A percentile compares a stretch with the other conserved stretches of the same genome.
Conservation (phyloP, 2,329 filamentous ascomycete genomes). For the Meredithiella fracta region DNA sequence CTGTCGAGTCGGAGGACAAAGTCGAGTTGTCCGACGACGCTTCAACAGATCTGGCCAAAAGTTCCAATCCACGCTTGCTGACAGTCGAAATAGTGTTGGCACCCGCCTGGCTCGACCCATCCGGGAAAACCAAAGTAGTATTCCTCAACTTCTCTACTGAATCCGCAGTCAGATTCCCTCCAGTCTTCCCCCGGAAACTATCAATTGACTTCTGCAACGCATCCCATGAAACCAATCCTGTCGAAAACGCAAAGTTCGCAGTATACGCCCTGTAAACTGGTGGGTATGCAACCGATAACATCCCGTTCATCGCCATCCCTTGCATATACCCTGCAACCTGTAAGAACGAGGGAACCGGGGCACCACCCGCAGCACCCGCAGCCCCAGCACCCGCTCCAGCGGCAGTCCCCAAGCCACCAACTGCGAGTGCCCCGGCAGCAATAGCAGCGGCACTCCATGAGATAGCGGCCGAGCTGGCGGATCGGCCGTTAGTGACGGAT, state of each 20-base stretch:
- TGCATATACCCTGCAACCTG: conserved; percentile 86
- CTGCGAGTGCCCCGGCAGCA: conserved; percentile 62
- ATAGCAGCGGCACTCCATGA: conserved; percentile 73
- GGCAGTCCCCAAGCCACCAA: conserved; percentile 53
- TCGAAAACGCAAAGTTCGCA: conserved; percentile 87
- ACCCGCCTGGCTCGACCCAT: conserved; percentile 35
- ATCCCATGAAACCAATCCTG: conserved; percentile 70
- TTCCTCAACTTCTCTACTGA: conserved; percentile 62
- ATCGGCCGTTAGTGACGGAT: conserved; percentile 73
- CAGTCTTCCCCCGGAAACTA: conserved; percentile 60
- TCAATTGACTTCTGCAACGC: conserved; percentile 69
- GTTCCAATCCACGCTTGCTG: conserved; percentile 21
- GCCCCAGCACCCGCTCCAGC: conserved; percentile 39
- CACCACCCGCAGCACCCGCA: conserved; percentile 33
- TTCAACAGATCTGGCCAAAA: conserved; percentile 17
- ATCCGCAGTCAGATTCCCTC: conserved; percentile 70
- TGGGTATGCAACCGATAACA: conserved; percentile 83
- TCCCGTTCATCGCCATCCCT: conserved; percentile 84
- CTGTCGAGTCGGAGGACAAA: conserved; percentile 14
- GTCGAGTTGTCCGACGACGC: conserved; percentile 12
- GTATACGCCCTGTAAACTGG: conserved; percentile 75
- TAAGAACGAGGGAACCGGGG: conserved; percentile 61
- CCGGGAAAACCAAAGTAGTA: conserved; percentile 54
- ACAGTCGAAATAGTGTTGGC: conserved; percentile 28
- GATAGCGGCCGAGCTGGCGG: conserved; percentile 55